Conservation (phyloP, 2,329 filamentous ascomycete species). For the Trichoderma endophyticum region DNA sequence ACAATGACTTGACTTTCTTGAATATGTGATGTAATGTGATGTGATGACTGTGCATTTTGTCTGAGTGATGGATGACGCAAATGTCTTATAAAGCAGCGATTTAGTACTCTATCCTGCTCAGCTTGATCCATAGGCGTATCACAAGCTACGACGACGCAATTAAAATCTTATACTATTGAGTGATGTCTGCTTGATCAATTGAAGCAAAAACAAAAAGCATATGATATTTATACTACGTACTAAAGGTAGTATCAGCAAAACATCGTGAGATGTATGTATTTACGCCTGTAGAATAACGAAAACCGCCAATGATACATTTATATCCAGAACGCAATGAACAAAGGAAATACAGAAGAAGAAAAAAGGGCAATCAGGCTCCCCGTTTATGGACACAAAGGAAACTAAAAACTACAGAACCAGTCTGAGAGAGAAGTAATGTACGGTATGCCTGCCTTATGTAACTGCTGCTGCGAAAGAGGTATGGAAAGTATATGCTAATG, state of each 20-base stretch:
- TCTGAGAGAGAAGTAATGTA: background rate
- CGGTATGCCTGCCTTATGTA: conserved; percentile 2
- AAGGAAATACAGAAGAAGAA: background rate
- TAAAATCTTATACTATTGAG: rapidly evolving
- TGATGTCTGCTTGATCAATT: background rate
- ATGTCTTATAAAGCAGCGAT: background rate
- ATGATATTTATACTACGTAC: background rate
- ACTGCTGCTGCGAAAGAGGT: background rate
- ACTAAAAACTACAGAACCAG: background rate
- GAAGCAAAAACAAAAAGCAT: background rate
- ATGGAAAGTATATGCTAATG: background rate
- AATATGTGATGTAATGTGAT: background rate
- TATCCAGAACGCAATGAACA: background rate
- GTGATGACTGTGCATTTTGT: background rate
- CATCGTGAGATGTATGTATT: conserved; percentile 10
- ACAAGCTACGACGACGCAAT: background rate
- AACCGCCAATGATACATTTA: background rate
- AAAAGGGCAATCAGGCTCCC: background rate
- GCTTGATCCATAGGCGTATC: background rate
- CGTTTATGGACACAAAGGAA: background rate
- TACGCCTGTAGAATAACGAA: background rate
- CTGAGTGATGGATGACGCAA: background rate
- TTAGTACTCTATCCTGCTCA: background rate
- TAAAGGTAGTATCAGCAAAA: background rate
- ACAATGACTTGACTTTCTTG: background rate